A percentile compares a stretch with the other conserved stretches of the same genome.
Evolutionary conservation across 2,329 filamentous ascomycete genomes (phyloP).

Genomic region (Colletotrichum falcatum): DNA sequence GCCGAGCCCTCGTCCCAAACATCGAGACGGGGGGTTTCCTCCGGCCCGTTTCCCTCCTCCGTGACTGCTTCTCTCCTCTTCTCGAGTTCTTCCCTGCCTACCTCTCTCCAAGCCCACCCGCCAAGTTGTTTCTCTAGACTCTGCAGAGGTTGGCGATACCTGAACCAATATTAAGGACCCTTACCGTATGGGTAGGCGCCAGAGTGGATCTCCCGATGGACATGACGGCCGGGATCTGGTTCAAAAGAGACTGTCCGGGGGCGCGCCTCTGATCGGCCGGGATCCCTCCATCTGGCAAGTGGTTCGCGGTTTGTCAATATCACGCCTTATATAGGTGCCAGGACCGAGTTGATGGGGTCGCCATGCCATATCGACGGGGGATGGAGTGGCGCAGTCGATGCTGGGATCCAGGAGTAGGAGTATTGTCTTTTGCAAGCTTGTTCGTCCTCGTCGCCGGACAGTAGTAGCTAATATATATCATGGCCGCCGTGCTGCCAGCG

Average conservation of each 20-base stretch:
- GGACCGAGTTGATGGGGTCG: conserved; percentile 10
- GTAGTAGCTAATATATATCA: too few species aligned
- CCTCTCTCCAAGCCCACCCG: neutral
- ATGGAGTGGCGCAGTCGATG: conserved; percentile 1
- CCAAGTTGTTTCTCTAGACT: neutral
- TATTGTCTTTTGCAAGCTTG: neutral
- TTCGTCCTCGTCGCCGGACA: neutral
- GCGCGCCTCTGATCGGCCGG: conserved; percentile 17
- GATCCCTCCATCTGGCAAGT: conserved; percentile 26
- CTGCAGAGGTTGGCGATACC: neutral
- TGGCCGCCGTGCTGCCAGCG: neutral
- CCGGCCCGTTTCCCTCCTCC: neutral
- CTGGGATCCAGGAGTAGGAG: neutral
- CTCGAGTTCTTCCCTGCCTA: too few species aligned
- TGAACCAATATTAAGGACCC: conserved; percentile 5
- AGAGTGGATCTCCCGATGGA: conserved; percentile 20
- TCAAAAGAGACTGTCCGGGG: conserved; percentile 22
- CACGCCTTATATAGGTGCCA: conserved; percentile 11
- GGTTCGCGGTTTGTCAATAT: conserved; percentile 13
- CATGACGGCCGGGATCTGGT: conserved; percentile 4
- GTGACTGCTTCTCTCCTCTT: neutral
- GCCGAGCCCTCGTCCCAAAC: neutral
- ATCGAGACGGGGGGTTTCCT: neutral
- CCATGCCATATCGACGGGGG: conserved; percentile 1
- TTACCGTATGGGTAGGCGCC: conserved; percentile 23